phyloP scores from a whole-genome alignment of 1,139 yeast genomes.

The Taiozyma onychis region DNA sequence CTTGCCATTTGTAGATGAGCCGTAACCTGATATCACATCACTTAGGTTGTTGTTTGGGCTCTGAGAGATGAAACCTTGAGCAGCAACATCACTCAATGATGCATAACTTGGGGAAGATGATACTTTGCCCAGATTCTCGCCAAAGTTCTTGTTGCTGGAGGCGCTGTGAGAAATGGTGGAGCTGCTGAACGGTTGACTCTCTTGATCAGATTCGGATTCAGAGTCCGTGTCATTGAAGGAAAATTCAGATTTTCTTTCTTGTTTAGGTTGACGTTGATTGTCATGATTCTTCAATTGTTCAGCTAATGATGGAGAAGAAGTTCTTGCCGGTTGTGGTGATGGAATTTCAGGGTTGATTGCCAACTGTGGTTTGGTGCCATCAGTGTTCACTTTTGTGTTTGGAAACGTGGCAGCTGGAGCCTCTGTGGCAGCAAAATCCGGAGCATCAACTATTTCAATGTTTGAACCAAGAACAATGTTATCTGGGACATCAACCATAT shows the following conservation, averaged over 20 bases:
- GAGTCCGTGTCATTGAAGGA: slow-evolving; percentile 19
- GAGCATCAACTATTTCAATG: slow-evolving; percentile 13
- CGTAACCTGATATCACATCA: slow-evolving; percentile 4
- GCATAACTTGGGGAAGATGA: slow-evolving; percentile 24
- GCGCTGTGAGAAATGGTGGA: slow-evolving; percentile 2
- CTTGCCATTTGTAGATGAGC: not conserved
- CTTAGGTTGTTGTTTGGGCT: slow-evolving; percentile 11
- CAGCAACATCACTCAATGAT: slow-evolving; percentile 49
- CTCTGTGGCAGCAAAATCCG: slow-evolving; percentile 2
- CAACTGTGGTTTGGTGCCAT: not conserved
- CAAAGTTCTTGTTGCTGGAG: slow-evolving; percentile 5
- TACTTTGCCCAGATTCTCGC: slow-evolving; percentile 14
- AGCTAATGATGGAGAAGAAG: not conserved
- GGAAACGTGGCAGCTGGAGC: not conserved
- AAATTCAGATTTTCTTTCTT: not conserved
- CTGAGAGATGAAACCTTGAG: slow-evolving; percentile 31
- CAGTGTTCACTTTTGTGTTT: not conserved
- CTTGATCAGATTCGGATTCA: slow-evolving; percentile 20
- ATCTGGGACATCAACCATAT: slow-evolving; percentile 39
- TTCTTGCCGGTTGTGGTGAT: not conserved
- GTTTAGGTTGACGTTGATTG: not conserved
- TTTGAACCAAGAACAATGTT: slow-evolving; percentile 26
- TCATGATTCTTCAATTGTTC: not conserved
- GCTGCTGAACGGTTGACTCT: slow-evolving; percentile 8
- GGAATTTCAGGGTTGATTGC: not conserved